Percentiles rank a stretch among this genome's conserved stretches.
Conservation (phyloP, 192 early-diverging fungal species). For the Coemansia sp. region DNA sequence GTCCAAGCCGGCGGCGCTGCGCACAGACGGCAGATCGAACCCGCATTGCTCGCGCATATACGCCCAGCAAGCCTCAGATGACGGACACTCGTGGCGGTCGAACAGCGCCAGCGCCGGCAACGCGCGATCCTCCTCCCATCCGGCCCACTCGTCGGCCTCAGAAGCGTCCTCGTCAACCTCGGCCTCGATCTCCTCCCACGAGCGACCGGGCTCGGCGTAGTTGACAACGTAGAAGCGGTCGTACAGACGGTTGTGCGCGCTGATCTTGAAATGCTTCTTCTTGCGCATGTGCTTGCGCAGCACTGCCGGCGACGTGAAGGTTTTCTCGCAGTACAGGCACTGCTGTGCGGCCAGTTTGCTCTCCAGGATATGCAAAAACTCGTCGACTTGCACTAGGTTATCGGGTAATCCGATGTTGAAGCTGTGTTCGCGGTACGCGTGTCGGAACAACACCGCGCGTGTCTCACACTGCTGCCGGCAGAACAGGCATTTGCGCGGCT, state of each 20-base stretch:
- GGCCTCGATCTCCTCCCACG: constrained; percentile 86
- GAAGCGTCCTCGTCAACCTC: constrained; percentile 52
- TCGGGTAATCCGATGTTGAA: constrained; percentile 93
- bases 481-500: constrained; percentile 85
- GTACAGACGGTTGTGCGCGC: constrained; percentile 82
- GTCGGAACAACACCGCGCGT: constrained; percentile 73
- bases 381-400: constrained; percentile 81
- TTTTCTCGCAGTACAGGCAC: constrained; percentile 94
- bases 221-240: constrained; percentile 95
- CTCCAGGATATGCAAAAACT: constrained; percentile 77
- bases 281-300: constrained; percentile 97
- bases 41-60: constrained; percentile 73
- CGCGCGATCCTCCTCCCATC: constrained; percentile 72
- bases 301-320: constrained; percentile 81
- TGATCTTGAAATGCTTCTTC: constrained; percentile 97
- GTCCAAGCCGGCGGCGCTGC: constrained; percentile 57
- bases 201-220: constrained; percentile 85
- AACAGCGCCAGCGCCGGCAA: constrained; percentile 77
- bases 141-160: constrained; percentile 64
- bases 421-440: constrained; percentile 88
- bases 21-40: constrained; percentile 72
- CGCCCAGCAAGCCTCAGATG: constrained; percentile 60
- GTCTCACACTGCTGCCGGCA: constrained; percentile 78
- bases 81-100: constrained; percentile 61
- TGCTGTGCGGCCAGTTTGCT: constrained; percentile 66